A percentile compares a stretch with the other conserved stretches of the same genome.
These are phyloP conservation scores for Solanum bulbocastanum DNA, from an alignment of 257 asterid species.

Conservation along the genomic window DNA sequence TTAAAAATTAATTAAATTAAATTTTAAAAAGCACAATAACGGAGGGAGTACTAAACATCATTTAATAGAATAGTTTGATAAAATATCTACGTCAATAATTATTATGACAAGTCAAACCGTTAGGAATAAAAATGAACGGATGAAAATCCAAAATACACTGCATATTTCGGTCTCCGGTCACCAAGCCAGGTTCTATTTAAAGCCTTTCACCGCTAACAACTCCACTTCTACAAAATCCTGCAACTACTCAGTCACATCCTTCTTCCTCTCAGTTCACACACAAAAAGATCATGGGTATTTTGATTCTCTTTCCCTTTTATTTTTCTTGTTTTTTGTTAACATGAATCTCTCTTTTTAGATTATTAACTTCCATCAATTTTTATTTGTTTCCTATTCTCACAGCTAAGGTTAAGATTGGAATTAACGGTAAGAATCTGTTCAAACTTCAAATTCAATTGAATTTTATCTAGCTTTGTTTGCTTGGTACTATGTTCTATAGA, in stretches of 20 bases:
- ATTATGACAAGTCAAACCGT: no score
- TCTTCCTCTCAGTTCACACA: not conserved
- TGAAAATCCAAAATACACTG: not conserved
- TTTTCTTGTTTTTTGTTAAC: not conserved
- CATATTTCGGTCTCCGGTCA: not conserved
- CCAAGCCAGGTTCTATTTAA: not conserved
- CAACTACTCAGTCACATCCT: not conserved
- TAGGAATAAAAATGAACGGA: no score
- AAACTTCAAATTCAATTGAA: not conserved
- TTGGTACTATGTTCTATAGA: not conserved
- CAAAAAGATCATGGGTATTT: not conserved
- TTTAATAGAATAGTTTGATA: no score
- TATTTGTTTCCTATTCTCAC: slow-evolving; percentile 6
- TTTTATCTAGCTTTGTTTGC: not conserved
- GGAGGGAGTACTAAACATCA: no score
- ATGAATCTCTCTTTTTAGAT: not conserved
- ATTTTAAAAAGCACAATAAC: no score
- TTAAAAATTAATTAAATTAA: no score
- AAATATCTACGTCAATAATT: no score
- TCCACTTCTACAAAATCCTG: not conserved
- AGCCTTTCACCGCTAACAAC: not conserved
- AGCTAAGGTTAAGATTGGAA: slow-evolving; percentile 80
- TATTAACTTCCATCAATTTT: not conserved
- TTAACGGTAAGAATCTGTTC: slow-evolving; percentile 40
- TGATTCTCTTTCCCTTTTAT: not conserved